These are phyloP conservation scores for Erythrobasidium yunnanense DNA, from an alignment of 768 basidiomycete genomes.

Conservation along the genomic window DNA sequence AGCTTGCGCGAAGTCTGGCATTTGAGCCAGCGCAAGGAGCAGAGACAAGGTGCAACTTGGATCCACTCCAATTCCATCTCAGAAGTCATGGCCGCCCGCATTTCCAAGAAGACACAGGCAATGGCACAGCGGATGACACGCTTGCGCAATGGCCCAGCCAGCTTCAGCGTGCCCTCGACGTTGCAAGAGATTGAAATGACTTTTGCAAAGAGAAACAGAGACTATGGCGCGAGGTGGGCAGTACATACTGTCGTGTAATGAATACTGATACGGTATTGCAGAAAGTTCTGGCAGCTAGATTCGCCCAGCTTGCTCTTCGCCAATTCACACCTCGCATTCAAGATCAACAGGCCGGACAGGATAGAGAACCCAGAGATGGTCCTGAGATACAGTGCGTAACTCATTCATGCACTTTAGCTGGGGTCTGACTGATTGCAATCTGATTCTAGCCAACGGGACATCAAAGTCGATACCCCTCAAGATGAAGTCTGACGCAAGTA, in stretches of 20 bases:
- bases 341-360: constrained; percentile 4
- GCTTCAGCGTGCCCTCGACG: background rate
- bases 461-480: constrained; percentile 1
- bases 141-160: constrained; percentile 12
- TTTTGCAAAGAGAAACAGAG: constrained; percentile 13
- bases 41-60: background rate
- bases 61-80: background rate
- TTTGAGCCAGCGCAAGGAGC: background rate
- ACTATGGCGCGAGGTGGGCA: constrained; percentile 21
- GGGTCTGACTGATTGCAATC: background rate
- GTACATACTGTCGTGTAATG: background rate
- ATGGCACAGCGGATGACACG: background rate
- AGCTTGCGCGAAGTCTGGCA: constrained; percentile 9
- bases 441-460: background rate
- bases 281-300: background rate
- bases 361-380: constrained; percentile 5
- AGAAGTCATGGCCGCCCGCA: constrained; percentile 4
- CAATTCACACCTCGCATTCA: background rate
- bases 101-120: constrained; percentile 11
- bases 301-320: constrained; percentile 4
- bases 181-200: constrained; percentile 13
- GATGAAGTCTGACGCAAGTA: background rate
- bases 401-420: background rate
- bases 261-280: background rate
- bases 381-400: background rate